Conservation (phyloP, 2,329 filamentous ascomycete genomes). For the Hymenoscyphus occultus region DNA sequence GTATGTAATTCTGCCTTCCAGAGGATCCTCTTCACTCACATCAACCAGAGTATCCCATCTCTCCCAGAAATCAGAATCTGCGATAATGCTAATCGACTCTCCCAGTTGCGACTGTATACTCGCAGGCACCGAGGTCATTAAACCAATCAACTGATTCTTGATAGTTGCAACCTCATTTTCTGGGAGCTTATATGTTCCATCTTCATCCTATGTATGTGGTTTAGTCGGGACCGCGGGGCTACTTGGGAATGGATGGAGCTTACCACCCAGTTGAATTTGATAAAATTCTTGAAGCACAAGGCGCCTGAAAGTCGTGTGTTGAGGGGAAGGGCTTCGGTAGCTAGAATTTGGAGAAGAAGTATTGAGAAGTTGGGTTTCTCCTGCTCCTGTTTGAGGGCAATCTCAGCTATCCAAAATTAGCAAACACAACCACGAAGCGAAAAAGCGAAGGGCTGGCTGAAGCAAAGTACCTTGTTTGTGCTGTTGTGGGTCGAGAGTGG, state of each 20-base stretch:
- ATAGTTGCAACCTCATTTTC: constrained; percentile 81
- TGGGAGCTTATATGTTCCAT: constrained; percentile 88
- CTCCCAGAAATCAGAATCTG: constrained; percentile 95
- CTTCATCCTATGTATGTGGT: constrained; percentile 62
- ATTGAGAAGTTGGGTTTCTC: constrained; percentile 85
- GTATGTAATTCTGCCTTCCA: constrained; percentile 6
- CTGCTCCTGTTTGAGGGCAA: constrained; percentile 74
- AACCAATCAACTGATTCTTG: constrained; percentile 89
- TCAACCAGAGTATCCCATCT: constrained; percentile 94
- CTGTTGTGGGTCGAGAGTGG: constrained; percentile 82
- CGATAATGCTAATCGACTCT: constrained; percentile 94
- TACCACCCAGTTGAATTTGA: constrained; percentile 87
- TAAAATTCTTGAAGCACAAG: constrained; percentile 98
- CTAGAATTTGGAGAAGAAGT: constrained; percentile 84
- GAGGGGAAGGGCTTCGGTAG: constrained; percentile 64
- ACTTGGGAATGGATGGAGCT: constrained; percentile 34
- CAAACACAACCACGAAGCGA: constrained; percentile 11
- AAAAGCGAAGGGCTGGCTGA: constrained; percentile 12
- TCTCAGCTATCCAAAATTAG: constrained; percentile 63
- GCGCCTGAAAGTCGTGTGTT: constrained; percentile 85
- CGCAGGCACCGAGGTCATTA: constrained; percentile 90
- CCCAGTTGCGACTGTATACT: constrained; percentile 91
- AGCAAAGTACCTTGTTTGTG: constrained; percentile 76
- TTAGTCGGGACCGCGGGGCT: constrained; percentile 17
- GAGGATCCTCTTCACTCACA: constrained; percentile 45